Conservation (phyloP, 208 protist genomes). For the Blechomonas ayalai region DNA sequence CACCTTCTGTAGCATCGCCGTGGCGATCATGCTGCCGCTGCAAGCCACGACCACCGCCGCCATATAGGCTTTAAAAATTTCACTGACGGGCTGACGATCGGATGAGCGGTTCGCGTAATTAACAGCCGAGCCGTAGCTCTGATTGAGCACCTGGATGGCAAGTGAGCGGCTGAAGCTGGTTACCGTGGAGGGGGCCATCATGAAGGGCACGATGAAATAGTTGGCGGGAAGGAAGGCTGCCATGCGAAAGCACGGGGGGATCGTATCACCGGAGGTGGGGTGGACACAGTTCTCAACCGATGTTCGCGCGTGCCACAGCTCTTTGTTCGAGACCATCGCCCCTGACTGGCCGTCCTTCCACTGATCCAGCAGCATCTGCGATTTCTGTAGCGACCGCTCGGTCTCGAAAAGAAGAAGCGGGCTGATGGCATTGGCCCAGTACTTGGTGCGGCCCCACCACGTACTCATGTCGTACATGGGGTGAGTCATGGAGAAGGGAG, state of each 20-base stretch:
- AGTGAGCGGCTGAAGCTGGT: slow-evolving; percentile 60
- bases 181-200: slow-evolving; percentile 80
- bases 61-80: slow-evolving; percentile 73
- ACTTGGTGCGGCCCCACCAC: slow-evolving; percentile 68
- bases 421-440: slow-evolving; percentile 85
- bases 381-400: slow-evolving; percentile 28
- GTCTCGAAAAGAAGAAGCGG: slow-evolving; percentile 57
- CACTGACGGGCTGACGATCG: slow-evolving; percentile 71
- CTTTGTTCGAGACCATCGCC: slow-evolving; percentile 24
- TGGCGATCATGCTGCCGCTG: slow-evolving; percentile 53
- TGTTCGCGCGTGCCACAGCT: slow-evolving; percentile 84
- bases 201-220: slow-evolving; percentile 82
- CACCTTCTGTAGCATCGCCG: slow-evolving; percentile 46
- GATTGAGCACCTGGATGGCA: slow-evolving; percentile 91
- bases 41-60: slow-evolving; percentile 70
- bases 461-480: slow-evolving; percentile 79
- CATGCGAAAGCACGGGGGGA: slow-evolving; percentile 88
- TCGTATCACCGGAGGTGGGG: slow-evolving; percentile 84
- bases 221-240: slow-evolving; percentile 91
- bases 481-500: slow-evolving; percentile 44
- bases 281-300: slow-evolving; percentile 85
- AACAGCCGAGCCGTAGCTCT: slow-evolving; percentile 91
- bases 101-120: slow-evolving; percentile 94
- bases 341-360: slow-evolving; percentile 28
- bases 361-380: slow-evolving; percentile 43